Evolutionary conservation across 2,329 filamentous ascomycete genomes (phyloP), one percentile per base, ranked within the genome.

Genomic region (Hymenoscyphus salicellus): DNA sequence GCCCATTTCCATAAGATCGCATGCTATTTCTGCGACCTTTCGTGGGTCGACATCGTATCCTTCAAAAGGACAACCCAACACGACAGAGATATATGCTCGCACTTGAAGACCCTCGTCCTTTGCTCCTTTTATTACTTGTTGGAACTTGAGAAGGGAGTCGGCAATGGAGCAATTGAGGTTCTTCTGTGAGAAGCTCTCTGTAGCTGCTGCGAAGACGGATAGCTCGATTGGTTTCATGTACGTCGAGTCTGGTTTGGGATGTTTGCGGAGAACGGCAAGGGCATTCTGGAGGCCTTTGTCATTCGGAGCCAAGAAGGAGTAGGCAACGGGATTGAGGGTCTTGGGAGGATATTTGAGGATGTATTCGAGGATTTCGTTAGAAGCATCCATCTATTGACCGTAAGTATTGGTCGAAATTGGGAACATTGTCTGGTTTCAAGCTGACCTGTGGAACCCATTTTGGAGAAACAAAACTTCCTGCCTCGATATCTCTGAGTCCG

Each of bases 131-230:
- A 94, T 91, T 16, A 95, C 88, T 7, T 86, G 86, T 66, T 80
- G 80, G 80, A 93, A 93, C 7, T 85, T 83, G 60, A 85, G 80
- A 23, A 96, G 82, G 0, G 90, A 93, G 52, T 89, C 89, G 67
- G 86, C 85, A 69, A 95, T 89, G 71, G 85, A 84, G 80, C 90
- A 92, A 78, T 95, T 95, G 62, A 93, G 88, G 78, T 96, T 96
- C 78, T 87, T 89, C 68, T 88, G 85, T 3, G 89, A 90, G 77
- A 96, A 96, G 58, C 84, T 82, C 77, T 96, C 92, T 17, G 90
- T 94, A 0, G 92, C 91, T 1, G 91, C 89, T 16, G 90, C 89
- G 77, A 96, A 95, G 49, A 94, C 89, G 52, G 91, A 90, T 36
- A 94, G 81, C 73, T 93, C 90, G n/a, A 88, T 55, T 10, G n/a